phyloP scores from a whole-genome alignment of 2,329 filamentous ascomycete genomes.

The Xylariaceae sp. region DNA sequence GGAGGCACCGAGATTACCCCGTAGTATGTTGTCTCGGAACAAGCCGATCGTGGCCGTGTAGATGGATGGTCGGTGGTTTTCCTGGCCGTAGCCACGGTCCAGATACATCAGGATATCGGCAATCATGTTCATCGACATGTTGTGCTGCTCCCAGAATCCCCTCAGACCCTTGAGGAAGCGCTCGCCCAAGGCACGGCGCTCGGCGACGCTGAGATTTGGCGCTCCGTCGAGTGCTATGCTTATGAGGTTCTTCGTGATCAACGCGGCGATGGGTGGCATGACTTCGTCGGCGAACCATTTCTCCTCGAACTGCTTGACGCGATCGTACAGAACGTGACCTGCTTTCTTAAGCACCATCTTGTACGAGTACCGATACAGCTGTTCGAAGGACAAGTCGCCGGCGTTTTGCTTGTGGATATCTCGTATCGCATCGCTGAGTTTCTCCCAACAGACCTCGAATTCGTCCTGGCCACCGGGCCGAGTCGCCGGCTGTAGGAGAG shows the following conservation, averaged over 20 bases:
- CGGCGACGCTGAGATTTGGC: slow-evolving; percentile 61
- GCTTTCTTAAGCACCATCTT: slow-evolving; percentile 88
- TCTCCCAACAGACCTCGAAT: slow-evolving; percentile 80
- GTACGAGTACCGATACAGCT: slow-evolving; percentile 89
- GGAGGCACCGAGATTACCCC: slow-evolving; percentile 44
- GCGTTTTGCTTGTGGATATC: slow-evolving; percentile 93
- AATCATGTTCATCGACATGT: slow-evolving; percentile 91
- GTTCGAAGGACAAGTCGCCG: slow-evolving; percentile 85
- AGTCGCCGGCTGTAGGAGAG: too few species aligned
- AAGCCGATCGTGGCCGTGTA: slow-evolving; percentile 80
- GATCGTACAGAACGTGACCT: slow-evolving; percentile 73
- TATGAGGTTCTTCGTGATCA: slow-evolving; percentile 66
- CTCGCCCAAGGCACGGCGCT: slow-evolving; percentile 75
- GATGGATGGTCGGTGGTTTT: slow-evolving; percentile 67
- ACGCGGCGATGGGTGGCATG: slow-evolving; percentile 60
- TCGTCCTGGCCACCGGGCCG: slow-evolving; percentile 47
- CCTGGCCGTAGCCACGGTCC: slow-evolving; percentile 76
- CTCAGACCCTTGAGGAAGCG: slow-evolving; percentile 73
- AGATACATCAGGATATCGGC: slow-evolving; percentile 97
- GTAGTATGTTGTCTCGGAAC: slow-evolving; percentile 81
- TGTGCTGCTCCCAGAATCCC: slow-evolving; percentile 81
- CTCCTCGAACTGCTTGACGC: slow-evolving; percentile 75
- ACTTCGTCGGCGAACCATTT: slow-evolving; percentile 74
- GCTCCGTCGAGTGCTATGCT: slow-evolving; percentile 53
- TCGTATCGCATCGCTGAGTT: slow-evolving; percentile 67